A percentile compares a stretch with the other conserved stretches of the same genome.
Evolutionary conservation across 192 early-diverging fungal genomes (phyloP).

Genomic region (Dissophora globulifera): DNA sequence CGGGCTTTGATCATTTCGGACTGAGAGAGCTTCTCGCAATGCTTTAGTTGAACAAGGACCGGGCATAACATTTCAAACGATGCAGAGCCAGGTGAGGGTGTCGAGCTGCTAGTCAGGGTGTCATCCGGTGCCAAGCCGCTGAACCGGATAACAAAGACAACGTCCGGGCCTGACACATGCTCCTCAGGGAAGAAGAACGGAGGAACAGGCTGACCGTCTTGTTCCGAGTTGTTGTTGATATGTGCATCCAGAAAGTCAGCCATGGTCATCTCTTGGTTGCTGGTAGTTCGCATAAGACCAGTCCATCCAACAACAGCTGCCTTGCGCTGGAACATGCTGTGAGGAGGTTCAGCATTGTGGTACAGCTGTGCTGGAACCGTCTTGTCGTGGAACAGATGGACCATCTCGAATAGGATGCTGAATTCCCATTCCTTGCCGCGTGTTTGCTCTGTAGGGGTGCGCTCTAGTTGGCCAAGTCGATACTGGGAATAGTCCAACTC

Average conservation of each 20-base stretch:
- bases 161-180: too few relatives aligned
- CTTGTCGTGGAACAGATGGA: slow-evolving; percentile 9
- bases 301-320: slow-evolving; percentile 21
- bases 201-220: not conserved
- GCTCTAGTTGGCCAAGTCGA: too few relatives aligned
- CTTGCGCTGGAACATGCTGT: slow-evolving; percentile 6
- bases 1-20: not conserved
- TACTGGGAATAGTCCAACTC: too few relatives aligned
- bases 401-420: slow-evolving; percentile 9
- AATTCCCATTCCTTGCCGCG: too few relatives aligned
- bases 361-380: not conserved
- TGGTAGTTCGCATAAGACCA: slow-evolving; percentile 17
- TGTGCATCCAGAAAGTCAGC: slow-evolving; percentile 8
- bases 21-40: not conserved
- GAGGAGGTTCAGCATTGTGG: slow-evolving; percentile 3
- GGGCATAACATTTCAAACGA: too few relatives aligned
- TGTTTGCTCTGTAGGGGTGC: too few relatives aligned
- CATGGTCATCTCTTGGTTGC: slow-evolving; percentile 4
- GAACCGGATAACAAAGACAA: too few relatives aligned
- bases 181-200: slow-evolving; percentile 15
- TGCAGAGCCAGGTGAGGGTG: too few relatives aligned
- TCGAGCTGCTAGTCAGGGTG: too few relatives aligned
- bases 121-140: too few relatives aligned
- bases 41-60: not conserved
- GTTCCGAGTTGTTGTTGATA: not conserved